Conservation (phyloP, 2,329 filamentous ascomycete species). For the Curvularia spicifera region DNA sequence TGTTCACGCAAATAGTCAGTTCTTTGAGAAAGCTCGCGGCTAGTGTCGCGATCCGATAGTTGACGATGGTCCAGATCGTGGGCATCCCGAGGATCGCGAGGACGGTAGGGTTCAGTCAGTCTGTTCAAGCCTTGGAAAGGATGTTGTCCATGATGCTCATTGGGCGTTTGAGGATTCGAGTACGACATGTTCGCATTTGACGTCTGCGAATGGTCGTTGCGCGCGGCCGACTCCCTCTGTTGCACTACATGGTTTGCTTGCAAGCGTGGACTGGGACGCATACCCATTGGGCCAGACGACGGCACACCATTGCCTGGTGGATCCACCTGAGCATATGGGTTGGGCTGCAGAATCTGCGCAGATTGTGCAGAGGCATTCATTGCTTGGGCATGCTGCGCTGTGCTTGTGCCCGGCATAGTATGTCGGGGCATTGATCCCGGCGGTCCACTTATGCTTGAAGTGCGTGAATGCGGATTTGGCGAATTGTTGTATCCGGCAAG, state of each 20-base stretch:
- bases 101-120: conserved; percentile 38
- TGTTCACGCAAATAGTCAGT: conserved; percentile 42
- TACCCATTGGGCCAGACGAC: conserved; percentile 42
- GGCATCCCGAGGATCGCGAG: conserved; percentile 38
- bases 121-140: conserved; percentile 33
- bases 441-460: conserved; percentile 44
- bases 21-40: conserved; percentile 41
- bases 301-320: conserved; percentile 39
- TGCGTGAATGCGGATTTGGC: conserved; percentile 45
- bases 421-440: conserved; percentile 35
- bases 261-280: conserved; percentile 48
- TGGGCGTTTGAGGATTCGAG: conserved; percentile 44
- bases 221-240: conserved; percentile 36
- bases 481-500: conserved; percentile 39
- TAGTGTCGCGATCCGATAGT: conserved; percentile 40
- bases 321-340: conserved; percentile 48
- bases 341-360: conserved; percentile 45
- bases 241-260: conserved; percentile 39
- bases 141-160: conserved; percentile 35
- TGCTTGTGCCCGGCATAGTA: conserved; percentile 28
- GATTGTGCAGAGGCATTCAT: conserved; percentile 32
- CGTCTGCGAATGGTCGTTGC: conserved; percentile 44
- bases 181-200: conserved; percentile 42
- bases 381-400: conserved; percentile 29
- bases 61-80: conserved; percentile 41